Percentiles rank a stretch among this genome's conserved stretches.
These are phyloP conservation scores for Kockiozyma suomiensis DNA, from an alignment of 805 yeast genomes.

Conservation along the genomic window DNA sequence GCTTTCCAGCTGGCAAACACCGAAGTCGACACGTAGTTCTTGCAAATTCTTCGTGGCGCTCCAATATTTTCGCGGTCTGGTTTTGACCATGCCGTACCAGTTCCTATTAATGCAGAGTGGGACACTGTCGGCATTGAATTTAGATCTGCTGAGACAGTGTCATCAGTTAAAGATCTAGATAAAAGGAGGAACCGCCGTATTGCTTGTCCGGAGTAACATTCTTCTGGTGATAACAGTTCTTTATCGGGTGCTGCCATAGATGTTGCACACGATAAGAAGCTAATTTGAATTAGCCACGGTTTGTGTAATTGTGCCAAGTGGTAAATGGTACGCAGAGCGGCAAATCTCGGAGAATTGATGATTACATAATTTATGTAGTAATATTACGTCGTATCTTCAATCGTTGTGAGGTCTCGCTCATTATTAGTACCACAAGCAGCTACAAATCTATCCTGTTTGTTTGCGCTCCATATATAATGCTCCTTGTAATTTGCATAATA, in stretches of 20 bases:
- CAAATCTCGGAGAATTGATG: too few species aligned
- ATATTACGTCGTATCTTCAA: too few species aligned
- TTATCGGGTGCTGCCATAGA: slow-evolving; percentile 3
- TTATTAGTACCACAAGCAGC: too few species aligned
- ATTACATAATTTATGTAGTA: too few species aligned
- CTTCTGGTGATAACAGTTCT: slow-evolving; percentile 21
- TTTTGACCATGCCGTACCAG: slow-evolving; percentile 14
- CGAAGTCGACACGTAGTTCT: slow-evolving; percentile 10
- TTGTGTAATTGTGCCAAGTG: too few species aligned
- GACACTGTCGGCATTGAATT: slow-evolving; percentile 19
- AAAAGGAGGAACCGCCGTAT: slow-evolving; percentile 26
- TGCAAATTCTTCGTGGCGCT: slow-evolving; percentile 16
- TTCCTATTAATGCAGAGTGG: slow-evolving; percentile 3
- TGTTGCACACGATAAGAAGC: too few species aligned
- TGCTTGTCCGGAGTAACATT: slow-evolving; percentile 24
- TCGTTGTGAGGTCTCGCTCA: too few species aligned
- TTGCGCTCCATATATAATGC: too few species aligned
- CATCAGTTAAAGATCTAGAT: slow-evolving; percentile 28
- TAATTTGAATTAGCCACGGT: too few species aligned
- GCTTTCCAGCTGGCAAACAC: slow-evolving; percentile 36
- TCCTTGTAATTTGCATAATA: too few species aligned
- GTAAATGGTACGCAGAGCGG: not conserved
- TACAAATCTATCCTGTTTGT: too few species aligned
- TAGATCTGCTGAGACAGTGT: slow-evolving; percentile 26
- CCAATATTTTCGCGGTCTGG: slow-evolving; percentile 19